Evolutionary conservation across 176 grass and related monocot species (phyloP).

Genomic region (Canna indica): DNA sequence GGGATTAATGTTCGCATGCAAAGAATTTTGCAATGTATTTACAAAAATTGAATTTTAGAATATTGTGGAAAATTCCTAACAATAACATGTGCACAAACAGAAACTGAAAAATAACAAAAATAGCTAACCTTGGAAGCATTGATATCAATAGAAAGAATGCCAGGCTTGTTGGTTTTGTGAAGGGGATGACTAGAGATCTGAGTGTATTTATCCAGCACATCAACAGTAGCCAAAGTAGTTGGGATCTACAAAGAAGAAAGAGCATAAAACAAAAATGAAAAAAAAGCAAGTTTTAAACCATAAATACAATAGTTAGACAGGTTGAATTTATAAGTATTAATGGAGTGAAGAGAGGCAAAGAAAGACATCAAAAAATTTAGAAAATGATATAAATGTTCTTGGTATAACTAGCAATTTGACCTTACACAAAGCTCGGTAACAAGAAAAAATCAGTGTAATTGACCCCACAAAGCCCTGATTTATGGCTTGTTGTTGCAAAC

Average conservation of each 20-base stretch:
- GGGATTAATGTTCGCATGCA: neutral
- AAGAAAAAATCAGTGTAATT: too few relatives aligned
- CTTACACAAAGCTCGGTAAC: too few relatives aligned
- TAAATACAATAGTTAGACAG: neutral
- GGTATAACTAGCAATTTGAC: too few relatives aligned
- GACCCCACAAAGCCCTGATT: too few relatives aligned
- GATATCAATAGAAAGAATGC: constrained; percentile 87
- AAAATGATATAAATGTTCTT: too few relatives aligned
- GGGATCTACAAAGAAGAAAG: constrained; percentile 36
- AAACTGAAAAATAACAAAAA: neutral
- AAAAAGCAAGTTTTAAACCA: too few relatives aligned
- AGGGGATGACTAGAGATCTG: constrained; percentile 92
- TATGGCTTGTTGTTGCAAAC: too few relatives aligned
- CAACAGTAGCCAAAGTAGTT: constrained; percentile 48
- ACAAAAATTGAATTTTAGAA: neutral
- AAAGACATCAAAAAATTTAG: too few relatives aligned
- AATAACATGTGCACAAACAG: neutral
- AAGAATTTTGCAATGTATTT: neutral
- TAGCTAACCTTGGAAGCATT: constrained; percentile 82
- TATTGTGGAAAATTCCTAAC: neutral
- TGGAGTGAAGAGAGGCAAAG: too few relatives aligned
- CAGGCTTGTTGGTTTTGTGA: constrained; percentile 95
- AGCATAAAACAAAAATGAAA: neutral
- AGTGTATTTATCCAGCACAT: constrained; percentile 77
- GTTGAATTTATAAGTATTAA: too few relatives aligned